Evolutionary conservation across 106 monocot species (phyloP), one percentile per base, ranked within the genome.

Genomic region (Gastrodia elata): DNA sequence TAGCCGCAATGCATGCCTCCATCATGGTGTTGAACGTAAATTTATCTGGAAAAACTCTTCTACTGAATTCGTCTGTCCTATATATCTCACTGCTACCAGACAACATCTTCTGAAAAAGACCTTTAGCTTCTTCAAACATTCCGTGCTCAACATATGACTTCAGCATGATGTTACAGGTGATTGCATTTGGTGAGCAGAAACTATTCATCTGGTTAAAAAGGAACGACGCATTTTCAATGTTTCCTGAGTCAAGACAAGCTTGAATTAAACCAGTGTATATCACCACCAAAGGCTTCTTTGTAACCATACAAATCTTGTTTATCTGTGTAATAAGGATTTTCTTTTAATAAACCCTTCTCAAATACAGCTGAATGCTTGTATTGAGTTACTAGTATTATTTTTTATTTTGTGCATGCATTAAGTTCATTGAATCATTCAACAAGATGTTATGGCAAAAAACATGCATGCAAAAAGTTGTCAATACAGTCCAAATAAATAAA

Each of bases 191-290:
- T 2, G 88, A 81, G 65, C 98, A 98, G 74, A 87, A 83, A 39
- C 83, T 91, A n/a, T 79, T 76, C 98, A 98, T 98, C 79, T 93
- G 74, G 38, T 85, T 78, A 76, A 93, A 98, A 25, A 93, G 82
- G 71, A 87, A 98, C 80, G 70, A 26, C 15, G 69, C 91, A 81
- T 91, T 87, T 68, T 93, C 73, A 44, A 98, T 88, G 72, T 72
- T 91, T 68, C 87, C 87, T n/a, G 90, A 84, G 78, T 91, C 76
- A 16, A 98, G 61, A 68, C 98, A 98, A 52, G 88, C 76, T 82
- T 93, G 93, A 71, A 98, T 98, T 65, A 98, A 70, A 48, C 98
- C 98, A 27, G 98, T 98, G 71, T 98, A 98, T 43, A 93, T 91
- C 49, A 98, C 98, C 38, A 93, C 98, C 73, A 98, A 77, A 70